Conservation (phyloP, 2,329 filamentous ascomycete species). For the Apiospora malaysiana region DNA sequence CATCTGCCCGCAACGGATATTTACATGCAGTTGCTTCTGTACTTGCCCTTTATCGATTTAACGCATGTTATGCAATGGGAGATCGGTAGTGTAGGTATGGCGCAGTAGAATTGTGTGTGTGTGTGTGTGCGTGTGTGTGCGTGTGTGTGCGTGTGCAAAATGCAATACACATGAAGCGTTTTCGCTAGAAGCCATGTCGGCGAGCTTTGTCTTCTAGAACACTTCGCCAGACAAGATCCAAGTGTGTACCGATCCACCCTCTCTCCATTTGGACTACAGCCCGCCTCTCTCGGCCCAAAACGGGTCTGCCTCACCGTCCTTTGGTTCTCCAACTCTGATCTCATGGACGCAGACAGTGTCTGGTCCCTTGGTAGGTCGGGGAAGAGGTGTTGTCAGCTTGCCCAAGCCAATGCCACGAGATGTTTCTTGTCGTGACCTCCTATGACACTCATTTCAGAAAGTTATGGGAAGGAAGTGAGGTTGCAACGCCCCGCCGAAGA, state of each 20-base stretch:
- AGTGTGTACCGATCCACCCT: not conserved
- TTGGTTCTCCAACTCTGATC: not conserved
- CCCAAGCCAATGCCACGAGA: no score
- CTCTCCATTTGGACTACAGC: not conserved
- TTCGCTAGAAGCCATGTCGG: not conserved
- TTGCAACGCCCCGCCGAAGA: conserved; percentile 11
- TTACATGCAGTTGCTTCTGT: not conserved
- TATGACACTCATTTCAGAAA: conserved; percentile 9
- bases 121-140: no score
- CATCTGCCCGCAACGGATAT: not conserved
- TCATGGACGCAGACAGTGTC: not conserved
- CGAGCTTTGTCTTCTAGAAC: conserved; percentile 5
- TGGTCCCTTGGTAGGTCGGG: no score
- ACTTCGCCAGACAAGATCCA: not conserved
- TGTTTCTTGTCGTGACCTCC: not conserved
- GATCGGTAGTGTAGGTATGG: not conserved
- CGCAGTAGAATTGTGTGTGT: not conserved
- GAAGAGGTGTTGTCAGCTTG: no score
- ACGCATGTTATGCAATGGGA: not conserved
- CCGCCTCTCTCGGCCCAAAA: not conserved
- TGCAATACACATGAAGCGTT: not conserved
- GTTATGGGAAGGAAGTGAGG: conserved; percentile 1
- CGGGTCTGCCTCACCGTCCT: conserved; percentile 8
- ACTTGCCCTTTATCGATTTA: not conserved
- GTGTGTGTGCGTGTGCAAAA: not conserved